These are phyloP conservation scores for Hordeum pubiflorum DNA, from an alignment of 202 grass and related monocot genomes.

Conservation along the genomic window DNA sequence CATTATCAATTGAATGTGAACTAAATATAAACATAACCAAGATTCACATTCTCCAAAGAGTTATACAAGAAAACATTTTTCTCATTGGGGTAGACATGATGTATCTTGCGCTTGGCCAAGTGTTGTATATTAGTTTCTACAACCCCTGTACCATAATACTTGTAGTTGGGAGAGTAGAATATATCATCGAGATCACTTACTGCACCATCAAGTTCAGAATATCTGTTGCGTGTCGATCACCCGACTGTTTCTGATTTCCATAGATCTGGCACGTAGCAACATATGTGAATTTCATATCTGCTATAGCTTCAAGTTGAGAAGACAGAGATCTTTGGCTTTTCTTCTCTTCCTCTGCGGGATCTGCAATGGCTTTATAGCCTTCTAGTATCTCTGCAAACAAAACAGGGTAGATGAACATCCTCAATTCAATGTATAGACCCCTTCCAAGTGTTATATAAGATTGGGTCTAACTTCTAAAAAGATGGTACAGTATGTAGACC, in stretches of 20 bases:
- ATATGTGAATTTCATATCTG: conserved; percentile 89
- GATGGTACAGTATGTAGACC: not conserved
- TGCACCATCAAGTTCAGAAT: conserved; percentile 99
- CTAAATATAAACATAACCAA: not conserved
- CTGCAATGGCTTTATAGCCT: conserved; percentile 64
- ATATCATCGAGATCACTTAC: conserved; percentile 44
- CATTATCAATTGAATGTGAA: conserved; percentile 13
- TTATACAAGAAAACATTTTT: not conserved
- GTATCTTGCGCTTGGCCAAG: conserved; percentile 9
- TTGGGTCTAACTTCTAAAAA: not conserved
- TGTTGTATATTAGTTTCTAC: not conserved
- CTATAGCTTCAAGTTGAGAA: conserved; percentile 73
- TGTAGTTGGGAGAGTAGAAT: not conserved
- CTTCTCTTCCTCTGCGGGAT: conserved; percentile 58
- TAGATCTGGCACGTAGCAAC: conserved; percentile 90
- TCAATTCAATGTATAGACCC: not conserved
- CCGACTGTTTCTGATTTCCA: conserved; percentile 89
- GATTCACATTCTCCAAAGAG: not conserved
- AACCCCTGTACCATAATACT: no score
- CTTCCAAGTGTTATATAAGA: not conserved
- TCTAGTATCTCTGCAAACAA: conserved; percentile 68
- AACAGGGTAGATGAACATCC: not conserved
- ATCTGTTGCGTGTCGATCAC: conserved; percentile 91
- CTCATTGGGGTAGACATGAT: not conserved
- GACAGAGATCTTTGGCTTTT: conserved; percentile 67